phyloP scores from a whole-genome alignment of 108 stramenopile species.

The Heterococcus sp. region DNA sequence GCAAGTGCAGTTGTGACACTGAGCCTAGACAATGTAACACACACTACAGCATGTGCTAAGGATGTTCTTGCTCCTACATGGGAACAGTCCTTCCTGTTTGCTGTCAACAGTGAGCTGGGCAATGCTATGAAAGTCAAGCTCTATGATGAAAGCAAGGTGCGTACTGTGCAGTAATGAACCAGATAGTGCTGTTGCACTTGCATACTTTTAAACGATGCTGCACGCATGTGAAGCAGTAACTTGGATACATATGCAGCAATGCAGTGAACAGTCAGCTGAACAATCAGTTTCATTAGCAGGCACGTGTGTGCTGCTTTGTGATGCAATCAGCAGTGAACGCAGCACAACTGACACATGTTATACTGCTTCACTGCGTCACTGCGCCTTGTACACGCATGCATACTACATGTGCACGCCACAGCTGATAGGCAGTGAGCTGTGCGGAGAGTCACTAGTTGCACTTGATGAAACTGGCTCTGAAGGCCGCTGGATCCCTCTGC shows the following conservation, averaged over 20 bases:
- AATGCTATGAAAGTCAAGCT: neutral
- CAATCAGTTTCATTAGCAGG: too few relatives aligned
- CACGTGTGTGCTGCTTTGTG: too few relatives aligned
- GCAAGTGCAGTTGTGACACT: neutral
- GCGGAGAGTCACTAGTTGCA: neutral
- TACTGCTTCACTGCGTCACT: too few relatives aligned
- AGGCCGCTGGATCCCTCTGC: neutral
- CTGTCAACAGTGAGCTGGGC: neutral
- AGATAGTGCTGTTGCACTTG: too few relatives aligned
- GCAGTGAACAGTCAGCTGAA: too few relatives aligned
- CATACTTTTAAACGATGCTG: too few relatives aligned
- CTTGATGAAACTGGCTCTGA: neutral
- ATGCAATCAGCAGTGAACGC: too few relatives aligned
- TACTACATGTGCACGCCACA: neutral
- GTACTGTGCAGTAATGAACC: too few relatives aligned
- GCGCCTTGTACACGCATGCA: too few relatives aligned
- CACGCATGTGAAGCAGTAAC: too few relatives aligned
- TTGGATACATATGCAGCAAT: too few relatives aligned
- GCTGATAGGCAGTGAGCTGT: neutral
- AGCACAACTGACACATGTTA: too few relatives aligned
- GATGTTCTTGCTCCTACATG: neutral
- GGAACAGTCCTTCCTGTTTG: neutral
- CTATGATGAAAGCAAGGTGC: neutral
- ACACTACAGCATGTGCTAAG: neutral
- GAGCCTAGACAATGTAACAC: neutral